Conservation (phyloP, 73 alveolate species). For the Effrenium voratum region DNA sequence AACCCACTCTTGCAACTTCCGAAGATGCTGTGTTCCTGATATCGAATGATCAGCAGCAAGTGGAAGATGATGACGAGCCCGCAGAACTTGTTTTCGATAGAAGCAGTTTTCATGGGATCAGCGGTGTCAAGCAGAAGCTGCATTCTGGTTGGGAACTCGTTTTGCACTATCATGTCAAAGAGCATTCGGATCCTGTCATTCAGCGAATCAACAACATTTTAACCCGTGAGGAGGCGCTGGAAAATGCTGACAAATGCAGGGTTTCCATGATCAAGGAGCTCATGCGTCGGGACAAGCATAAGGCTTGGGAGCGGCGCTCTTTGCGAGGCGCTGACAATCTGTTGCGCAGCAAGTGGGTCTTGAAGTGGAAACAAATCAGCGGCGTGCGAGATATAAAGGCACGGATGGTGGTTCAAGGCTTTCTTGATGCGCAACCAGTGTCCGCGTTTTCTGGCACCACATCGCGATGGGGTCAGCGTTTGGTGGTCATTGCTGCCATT, state of each 20-base stretch:
- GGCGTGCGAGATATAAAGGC: neutral
- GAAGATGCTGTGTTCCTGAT: neutral
- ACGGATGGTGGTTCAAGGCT: conserved; percentile 10
- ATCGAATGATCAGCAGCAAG: neutral
- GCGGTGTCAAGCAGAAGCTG: neutral
- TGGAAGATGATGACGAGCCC: neutral
- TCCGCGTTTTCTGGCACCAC: neutral
- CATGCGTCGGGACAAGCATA: neutral
- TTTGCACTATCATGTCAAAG: neutral
- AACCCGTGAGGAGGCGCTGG: neutral
- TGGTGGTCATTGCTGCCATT: neutral
- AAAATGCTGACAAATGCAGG: neutral
- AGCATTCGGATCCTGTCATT: neutral
- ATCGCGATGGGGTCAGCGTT: conserved; percentile 15
- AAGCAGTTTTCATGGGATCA: neutral
- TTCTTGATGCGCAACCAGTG: neutral
- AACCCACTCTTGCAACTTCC: neutral
- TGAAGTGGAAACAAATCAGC: conserved; percentile 28
- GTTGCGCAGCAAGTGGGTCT: neutral
- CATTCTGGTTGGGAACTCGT: neutral
- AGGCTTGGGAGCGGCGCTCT: neutral
- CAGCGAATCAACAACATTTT: conserved; percentile 19
- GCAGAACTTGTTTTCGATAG: neutral
- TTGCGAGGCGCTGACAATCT: neutral
- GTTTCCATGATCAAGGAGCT: neutral